These are phyloP conservation scores for Barbarea vulgaris DNA, from an alignment of 345 rosid genomes.

Conservation along the genomic window DNA sequence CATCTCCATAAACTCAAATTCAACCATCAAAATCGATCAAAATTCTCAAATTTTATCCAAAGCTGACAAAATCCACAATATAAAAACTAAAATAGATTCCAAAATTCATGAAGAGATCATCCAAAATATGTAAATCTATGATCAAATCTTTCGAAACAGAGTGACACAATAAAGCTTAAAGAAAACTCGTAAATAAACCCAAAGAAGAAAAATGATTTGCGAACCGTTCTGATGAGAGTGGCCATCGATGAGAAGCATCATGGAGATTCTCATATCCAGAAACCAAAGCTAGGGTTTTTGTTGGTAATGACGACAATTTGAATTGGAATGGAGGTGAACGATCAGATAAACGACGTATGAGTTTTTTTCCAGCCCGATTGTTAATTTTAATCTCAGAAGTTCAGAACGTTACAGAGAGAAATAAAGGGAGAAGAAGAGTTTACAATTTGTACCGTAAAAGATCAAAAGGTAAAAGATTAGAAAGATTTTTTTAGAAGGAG, in stretches of 20 bases:
- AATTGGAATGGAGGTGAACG: too few species aligned
- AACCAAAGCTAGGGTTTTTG: constrained; percentile 33
- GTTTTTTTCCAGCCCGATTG: too few species aligned
- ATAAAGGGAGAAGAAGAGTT: too few species aligned
- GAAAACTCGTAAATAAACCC: background rate
- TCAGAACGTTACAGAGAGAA: too few species aligned
- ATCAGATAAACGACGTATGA: too few species aligned
- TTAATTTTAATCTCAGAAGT: too few species aligned
- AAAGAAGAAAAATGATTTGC: constrained; percentile 2
- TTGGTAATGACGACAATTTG: constrained; percentile 26
- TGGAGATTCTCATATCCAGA: constrained; percentile 11
- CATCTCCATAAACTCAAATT: constrained; percentile 9
- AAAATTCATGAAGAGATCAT: background rate
- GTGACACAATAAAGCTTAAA: background rate
- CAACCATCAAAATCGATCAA: background rate
- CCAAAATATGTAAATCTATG: background rate
- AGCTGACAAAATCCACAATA: background rate
- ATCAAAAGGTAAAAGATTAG: too few species aligned
- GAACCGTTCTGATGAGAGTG: constrained; percentile 30
- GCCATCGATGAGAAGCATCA: constrained; percentile 31
- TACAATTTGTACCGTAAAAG: too few species aligned
- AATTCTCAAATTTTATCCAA: background rate
- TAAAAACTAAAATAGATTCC: background rate
- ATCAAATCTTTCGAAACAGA: background rate
- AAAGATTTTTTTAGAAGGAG: too few species aligned